phyloP scores from a whole-genome alignment of 1,139 yeast species.

The Kodamaea plutei region DNA sequence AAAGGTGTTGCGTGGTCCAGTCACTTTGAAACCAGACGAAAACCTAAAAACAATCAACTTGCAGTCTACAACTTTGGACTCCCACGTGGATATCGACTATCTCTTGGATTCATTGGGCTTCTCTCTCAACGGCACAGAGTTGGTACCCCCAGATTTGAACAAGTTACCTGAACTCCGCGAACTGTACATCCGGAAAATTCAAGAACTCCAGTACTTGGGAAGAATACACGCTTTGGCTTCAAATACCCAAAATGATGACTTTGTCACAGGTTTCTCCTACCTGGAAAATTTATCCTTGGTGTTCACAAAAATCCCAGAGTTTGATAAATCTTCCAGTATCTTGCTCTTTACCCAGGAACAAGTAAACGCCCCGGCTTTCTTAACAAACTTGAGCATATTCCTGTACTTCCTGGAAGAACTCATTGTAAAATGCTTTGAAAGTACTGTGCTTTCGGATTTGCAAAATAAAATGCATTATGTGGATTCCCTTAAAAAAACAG shows the following conservation, averaged over 20 bases:
- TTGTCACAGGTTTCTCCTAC: conserved; percentile 37
- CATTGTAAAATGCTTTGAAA: conserved; percentile 59
- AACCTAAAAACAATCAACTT: conserved; percentile 51
- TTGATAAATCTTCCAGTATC: conserved; percentile 37
- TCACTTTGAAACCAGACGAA: conserved; percentile 38
- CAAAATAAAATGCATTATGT: conserved; percentile 55
- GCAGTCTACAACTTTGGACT: conserved; percentile 44
- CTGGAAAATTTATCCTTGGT: conserved; percentile 36
- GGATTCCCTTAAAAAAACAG: conserved; percentile 47
- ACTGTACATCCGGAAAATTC: conserved; percentile 44
- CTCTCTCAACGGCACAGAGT: conserved; percentile 35
- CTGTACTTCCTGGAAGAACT: conserved; percentile 58
- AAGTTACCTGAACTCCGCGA: conserved; percentile 33
- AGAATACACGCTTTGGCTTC: conserved; percentile 17
- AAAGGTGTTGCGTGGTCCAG: conserved; percentile 61
- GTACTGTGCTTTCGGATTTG: conserved; percentile 51
- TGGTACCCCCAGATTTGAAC: conserved; percentile 55
- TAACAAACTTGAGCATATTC: conserved; percentile 55
- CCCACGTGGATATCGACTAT: conserved; percentile 53
- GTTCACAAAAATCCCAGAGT: conserved; percentile 34
- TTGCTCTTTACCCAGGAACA: conserved; percentile 22
- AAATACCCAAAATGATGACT: conserved; percentile 20
- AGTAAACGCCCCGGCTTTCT: conserved; percentile 13
- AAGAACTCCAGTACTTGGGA: conserved; percentile 48
- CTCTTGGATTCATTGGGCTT: conserved; percentile 47